Percentiles rank a stretch among this genome's conserved stretches.
Conservation (phyloP, 2,329 filamentous ascomycete genomes). For the Gnomoniopsis smithogilvyi region DNA sequence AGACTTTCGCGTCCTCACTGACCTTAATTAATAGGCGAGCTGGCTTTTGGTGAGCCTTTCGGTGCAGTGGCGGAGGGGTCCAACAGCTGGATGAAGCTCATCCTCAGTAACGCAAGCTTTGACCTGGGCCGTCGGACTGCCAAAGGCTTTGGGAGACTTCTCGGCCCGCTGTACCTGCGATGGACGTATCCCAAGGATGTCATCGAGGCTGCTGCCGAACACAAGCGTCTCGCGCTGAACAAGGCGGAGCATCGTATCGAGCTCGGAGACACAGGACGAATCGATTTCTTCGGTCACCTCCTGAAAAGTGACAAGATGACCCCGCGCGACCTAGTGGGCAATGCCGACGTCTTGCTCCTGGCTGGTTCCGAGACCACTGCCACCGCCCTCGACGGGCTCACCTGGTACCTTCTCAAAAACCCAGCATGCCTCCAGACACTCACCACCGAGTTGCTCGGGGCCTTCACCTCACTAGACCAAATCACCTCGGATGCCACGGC, state of each 20-base stretch:
- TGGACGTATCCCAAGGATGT: slow-evolving; percentile 10
- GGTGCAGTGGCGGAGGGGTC: slow-evolving; percentile 25
- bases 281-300: slow-evolving; percentile 21
- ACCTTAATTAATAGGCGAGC: slow-evolving; percentile 26
- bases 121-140: slow-evolving; percentile 21
- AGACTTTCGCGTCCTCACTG: not conserved
- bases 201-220: not conserved
- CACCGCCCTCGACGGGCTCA: slow-evolving; percentile 25
- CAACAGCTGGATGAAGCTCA: slow-evolving; percentile 25
- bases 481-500: slow-evolving; percentile 31
- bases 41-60: slow-evolving; percentile 42
- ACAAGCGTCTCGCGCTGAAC: slow-evolving; percentile 22
- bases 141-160: not conserved
- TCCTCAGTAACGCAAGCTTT: slow-evolving; percentile 22
- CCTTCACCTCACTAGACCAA: slow-evolving; percentile 31
- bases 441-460: slow-evolving; percentile 33
- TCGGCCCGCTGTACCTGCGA: not conserved
- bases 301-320: slow-evolving; percentile 16
- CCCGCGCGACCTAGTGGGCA: slow-evolving; percentile 22
- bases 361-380: slow-evolving; percentile 34
- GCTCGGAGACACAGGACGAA: slow-evolving; percentile 11
- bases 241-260: slow-evolving; percentile 21
- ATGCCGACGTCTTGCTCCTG: slow-evolving; percentile 23
- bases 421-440: slow-evolving; percentile 29
- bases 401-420: slow-evolving; percentile 28